phyloP scores from a whole-genome alignment of 2,329 filamentous ascomycete genomes.

The Trichoderma afroharzianum region DNA sequence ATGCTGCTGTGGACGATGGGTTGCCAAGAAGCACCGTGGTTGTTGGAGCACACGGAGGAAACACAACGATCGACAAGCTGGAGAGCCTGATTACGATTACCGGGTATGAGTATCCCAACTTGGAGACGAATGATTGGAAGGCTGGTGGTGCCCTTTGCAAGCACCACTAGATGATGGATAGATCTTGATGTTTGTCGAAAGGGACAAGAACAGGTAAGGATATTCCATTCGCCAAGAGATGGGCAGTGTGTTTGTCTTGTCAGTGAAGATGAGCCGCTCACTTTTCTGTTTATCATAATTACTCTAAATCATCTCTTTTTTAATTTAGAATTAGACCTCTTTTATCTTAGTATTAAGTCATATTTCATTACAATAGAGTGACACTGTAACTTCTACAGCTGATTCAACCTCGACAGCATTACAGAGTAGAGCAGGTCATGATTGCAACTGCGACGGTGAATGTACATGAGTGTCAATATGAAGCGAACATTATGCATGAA shows the following conservation, averaged over 20 bases:
- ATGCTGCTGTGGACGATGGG: conserved; percentile 26
- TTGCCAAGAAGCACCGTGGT: neutral
- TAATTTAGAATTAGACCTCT: neutral
- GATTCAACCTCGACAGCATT: neutral
- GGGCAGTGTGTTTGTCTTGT: neutral
- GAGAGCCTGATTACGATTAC: neutral
- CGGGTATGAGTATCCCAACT: neutral
- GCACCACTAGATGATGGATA: neutral
- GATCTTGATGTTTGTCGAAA: neutral
- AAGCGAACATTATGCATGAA: neutral
- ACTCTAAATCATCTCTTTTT: neutral
- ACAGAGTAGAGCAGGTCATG: neutral
- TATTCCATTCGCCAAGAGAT: neutral
- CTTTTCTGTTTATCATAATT: neutral
- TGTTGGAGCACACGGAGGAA: neutral
- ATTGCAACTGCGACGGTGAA: neutral
- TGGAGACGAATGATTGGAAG: neutral
- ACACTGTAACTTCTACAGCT: neutral
- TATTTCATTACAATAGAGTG: neutral
- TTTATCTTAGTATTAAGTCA: neutral
- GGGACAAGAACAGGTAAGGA: neutral
- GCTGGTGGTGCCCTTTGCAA: neutral
- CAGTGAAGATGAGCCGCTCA: neutral
- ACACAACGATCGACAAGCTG: neutral
- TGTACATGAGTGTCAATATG: neutral